Evolutionary conservation across 2,329 filamentous ascomycete genomes (phyloP).

Genomic region (Hymenoscyphus repandus): DNA sequence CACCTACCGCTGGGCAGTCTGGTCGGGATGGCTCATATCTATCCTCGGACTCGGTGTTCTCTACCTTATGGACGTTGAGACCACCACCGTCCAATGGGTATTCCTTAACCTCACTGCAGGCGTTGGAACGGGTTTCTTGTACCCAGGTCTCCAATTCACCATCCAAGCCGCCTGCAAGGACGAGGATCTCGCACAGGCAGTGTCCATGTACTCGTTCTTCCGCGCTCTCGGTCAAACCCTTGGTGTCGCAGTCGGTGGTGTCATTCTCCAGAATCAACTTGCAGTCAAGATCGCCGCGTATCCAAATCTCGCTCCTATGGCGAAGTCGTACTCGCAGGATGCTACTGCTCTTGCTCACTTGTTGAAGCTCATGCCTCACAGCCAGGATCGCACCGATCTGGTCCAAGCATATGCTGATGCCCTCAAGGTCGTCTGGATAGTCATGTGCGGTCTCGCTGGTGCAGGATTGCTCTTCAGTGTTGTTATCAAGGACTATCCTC

Average conservation of each 20-base stretch:
- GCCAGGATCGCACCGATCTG: conserved; percentile 1
- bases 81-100: conserved; percentile 50
- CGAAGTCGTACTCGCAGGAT: not conserved
- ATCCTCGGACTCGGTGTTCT: conserved; percentile 54
- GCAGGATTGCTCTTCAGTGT: conserved; percentile 23
- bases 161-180: conserved; percentile 55
- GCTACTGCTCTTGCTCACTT: not conserved
- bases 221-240: conserved; percentile 48
- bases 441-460: conserved; percentile 21
- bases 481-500: not conserved
- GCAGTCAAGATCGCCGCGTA: not conserved
- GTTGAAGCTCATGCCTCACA: not conserved
- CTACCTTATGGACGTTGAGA: conserved; percentile 25
- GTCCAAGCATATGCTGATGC: conserved; percentile 18
- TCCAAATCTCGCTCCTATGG: not conserved
- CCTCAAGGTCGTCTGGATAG: conserved; percentile 23
- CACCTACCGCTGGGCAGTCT: conserved; percentile 44
- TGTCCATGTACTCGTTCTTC: conserved; percentile 62
- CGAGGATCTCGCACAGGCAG: conserved; percentile 52
- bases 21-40: conserved; percentile 54
- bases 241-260: conserved; percentile 46
- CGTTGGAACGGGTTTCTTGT: conserved; percentile 56
- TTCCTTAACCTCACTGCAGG: conserved; percentile 56
- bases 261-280: conserved; percentile 58
- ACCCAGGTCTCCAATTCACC: conserved; percentile 54